These are phyloP conservation scores for Cetradonia linearis DNA, from an alignment of 495 filamentous ascomycete genomes.

Conservation along the genomic window DNA sequence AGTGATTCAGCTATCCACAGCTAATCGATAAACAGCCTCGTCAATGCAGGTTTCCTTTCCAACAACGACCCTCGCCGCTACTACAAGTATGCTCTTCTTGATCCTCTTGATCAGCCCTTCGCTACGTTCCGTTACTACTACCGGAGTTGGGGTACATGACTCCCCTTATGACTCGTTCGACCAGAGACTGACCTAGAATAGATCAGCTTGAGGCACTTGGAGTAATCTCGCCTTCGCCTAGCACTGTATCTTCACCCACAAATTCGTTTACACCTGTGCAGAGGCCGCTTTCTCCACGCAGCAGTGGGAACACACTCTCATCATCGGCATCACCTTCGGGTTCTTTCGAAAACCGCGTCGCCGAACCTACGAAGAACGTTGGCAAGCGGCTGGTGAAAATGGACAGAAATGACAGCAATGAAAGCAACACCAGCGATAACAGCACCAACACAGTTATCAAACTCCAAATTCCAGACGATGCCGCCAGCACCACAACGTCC, in stretches of 20 bases:
- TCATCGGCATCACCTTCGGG: neutral
- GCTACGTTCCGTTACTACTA: constrained; percentile 33
- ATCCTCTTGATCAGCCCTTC: constrained; percentile 35
- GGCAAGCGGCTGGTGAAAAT: neutral
- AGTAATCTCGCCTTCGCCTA: constrained; percentile 10
- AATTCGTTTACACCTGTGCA: neutral
- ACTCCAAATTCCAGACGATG: neutral
- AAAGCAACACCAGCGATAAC: neutral
- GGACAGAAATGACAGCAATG: neutral
- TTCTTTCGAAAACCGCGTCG: neutral
- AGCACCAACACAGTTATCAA: neutral
- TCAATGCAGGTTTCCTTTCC: constrained; percentile 28
- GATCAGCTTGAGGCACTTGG: constrained; percentile 22
- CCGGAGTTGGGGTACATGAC: constrained; percentile 22
- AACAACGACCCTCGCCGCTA: constrained; percentile 29
- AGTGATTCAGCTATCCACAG: neutral
- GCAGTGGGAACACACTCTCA: neutral
- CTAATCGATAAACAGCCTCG: constrained; percentile 24
- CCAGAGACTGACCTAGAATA: constrained; percentile 13
- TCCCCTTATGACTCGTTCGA: neutral
- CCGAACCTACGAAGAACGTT: neutral
- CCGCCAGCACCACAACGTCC: neutral
- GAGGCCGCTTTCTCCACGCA: neutral
- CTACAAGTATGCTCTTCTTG: constrained; percentile 36
- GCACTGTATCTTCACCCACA: constrained; percentile 2